Evolutionary conservation across 768 basidiomycete genomes (phyloP), one percentile per base, ranked within the genome.

Genomic region (Boletus tylopilopsis): DNA sequence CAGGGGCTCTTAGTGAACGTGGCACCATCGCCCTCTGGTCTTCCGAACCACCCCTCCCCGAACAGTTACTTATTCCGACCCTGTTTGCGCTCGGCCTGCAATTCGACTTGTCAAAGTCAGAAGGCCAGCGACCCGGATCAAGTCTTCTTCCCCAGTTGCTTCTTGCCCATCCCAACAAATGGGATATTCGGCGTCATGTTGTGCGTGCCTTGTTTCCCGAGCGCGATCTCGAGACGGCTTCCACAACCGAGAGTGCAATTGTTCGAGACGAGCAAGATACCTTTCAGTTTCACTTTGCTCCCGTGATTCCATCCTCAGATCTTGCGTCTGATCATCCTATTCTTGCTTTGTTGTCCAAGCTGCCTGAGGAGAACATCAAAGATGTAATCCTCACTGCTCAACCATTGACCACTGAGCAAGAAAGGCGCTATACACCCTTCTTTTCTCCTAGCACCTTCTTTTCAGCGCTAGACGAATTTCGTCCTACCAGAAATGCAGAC

Each of bases 361-460:
- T 63, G 4, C 61, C 39, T 29, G 41, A 47, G 46, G 73, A 72
- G 67, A 75, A 73, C 47, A 73, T 69, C 33, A 84, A 76, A 61
- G 74, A 80, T 51, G 68, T 90, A 49, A 68, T 88, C 30, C 60
- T 82, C 4, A 80, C 74, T 49, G 61, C 69, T 29, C 72, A 73
- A 35, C 71, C 82, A 2, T 82, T 87, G 8, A 62, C 72, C 5
- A 59, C 51, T 1, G 69, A 77, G 8, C 69, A 80, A 54, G 68
- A 66, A 45, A 29, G 16, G 11, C 30, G 6, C 12, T 60, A 57
- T 18, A 88, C 85, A 0, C 92, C 94, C 0, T 67, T 85, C 1
- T 98, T 95, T 70, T 79, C 88, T 62, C 64, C 89, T 12, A 52
- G 57, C 12, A 50, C 66, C 6, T 97, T 82, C 68, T 93, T 84